A percentile compares a stretch with the other conserved stretches of the same genome.
These are phyloP conservation scores for Cryphonectria radicalis DNA, from an alignment of 2,329 filamentous ascomycete species.

Conservation along the genomic window DNA sequence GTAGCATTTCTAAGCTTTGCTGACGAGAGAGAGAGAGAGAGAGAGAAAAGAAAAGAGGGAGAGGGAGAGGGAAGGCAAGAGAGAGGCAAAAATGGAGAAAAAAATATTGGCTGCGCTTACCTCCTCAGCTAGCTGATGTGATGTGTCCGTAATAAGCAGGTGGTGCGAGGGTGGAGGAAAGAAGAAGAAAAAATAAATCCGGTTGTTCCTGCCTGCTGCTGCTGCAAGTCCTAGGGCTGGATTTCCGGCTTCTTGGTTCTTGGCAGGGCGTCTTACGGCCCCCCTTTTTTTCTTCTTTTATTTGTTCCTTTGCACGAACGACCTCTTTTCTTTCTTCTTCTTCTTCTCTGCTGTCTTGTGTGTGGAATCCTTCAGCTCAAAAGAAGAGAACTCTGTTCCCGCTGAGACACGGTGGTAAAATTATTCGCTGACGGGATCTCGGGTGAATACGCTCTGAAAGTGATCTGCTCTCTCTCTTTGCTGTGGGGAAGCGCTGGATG, in stretches of 20 bases:
- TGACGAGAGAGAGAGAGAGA: neutral
- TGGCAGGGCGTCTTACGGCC: neutral
- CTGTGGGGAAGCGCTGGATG: slow-evolving; percentile 4
- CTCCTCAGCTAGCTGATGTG: slow-evolving; percentile 13
- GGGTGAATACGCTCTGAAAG: neutral
- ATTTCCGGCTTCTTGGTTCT: slow-evolving; percentile 10
- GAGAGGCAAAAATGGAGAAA: neutral
- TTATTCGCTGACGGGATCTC: slow-evolving; percentile 1
- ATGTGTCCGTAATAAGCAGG: slow-evolving; percentile 17
- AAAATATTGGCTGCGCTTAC: slow-evolving; percentile 14
- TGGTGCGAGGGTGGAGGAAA: neutral
- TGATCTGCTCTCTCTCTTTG: neutral
- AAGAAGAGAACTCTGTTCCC: neutral
- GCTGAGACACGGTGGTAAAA: slow-evolving; percentile 2
- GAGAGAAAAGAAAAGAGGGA: no score
- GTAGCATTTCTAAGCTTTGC: neutral
- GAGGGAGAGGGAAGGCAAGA: neutral
- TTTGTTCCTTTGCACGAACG: neutral
- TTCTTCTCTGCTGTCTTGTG: neutral
- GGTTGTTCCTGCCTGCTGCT: neutral
- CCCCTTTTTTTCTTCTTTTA: slow-evolving; percentile 2
- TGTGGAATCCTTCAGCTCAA: neutral
- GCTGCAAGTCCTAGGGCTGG: slow-evolving; percentile 18
- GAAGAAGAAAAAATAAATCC: neutral
- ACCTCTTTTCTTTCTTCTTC: neutral